These are phyloP conservation scores for Pythium pyrilobum DNA, from an alignment of 352 stramenopile genomes.

Conservation along the genomic window DNA sequence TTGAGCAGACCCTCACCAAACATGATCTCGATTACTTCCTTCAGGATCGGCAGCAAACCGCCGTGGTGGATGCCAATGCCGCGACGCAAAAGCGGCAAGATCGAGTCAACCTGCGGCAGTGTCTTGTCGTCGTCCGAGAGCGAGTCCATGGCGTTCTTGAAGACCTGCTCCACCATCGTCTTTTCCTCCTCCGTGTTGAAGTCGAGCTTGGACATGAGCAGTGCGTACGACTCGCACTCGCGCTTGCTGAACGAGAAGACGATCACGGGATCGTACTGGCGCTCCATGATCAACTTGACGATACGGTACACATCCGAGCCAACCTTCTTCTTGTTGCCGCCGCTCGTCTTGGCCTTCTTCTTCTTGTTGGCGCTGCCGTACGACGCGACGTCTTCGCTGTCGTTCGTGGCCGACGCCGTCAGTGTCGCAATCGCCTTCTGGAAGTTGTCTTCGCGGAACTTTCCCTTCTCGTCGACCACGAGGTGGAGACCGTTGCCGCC, in stretches of 20 bases:
- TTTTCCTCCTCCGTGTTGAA: constrained; percentile 99
- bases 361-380: constrained; percentile 77
- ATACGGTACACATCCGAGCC: constrained; percentile 96
- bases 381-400: constrained; percentile 71
- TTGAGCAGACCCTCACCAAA: constrained; percentile 97
- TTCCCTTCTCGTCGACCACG: constrained; percentile 99
- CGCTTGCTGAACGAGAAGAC: constrained; percentile 99
- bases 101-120: constrained; percentile 96
- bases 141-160: constrained; percentile 97
- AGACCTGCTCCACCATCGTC: constrained; percentile 94
- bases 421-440: constrained; percentile 88
- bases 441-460: constrained; percentile 98
- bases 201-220: constrained; percentile 92
- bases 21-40: constrained; percentile 95
- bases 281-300: constrained; percentile 98
- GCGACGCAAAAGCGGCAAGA: constrained; percentile 95
- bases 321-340: constrained; percentile 89
- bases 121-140: constrained; percentile 96
- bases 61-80: constrained; percentile 99
- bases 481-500: constrained; percentile 96
- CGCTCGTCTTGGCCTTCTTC: constrained; percentile 34
- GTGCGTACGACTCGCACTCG: constrained; percentile 93
- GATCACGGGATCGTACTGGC: constrained; percentile 97
- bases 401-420: constrained; percentile 45
- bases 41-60: constrained; percentile 98